Conservation (phyloP, 495 filamentous ascomycete genomes). For the Chaetomidium leptoderma region DNA sequence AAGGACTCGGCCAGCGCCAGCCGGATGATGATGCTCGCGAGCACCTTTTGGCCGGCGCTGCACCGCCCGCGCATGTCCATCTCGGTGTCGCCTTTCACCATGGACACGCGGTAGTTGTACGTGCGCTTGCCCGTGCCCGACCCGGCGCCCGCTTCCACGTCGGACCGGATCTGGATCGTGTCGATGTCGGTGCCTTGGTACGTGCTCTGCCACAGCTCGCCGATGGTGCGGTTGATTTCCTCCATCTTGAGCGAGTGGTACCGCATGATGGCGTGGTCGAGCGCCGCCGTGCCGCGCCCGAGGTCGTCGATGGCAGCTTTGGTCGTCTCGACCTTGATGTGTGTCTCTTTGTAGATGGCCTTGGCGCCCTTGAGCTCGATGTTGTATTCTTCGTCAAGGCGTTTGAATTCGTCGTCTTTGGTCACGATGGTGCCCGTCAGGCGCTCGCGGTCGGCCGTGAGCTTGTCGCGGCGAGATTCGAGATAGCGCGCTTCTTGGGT, state of each 20-base stretch:
- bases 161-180: slow-evolving; percentile 89
- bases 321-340: slow-evolving; percentile 88
- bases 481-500: slow-evolving; percentile 59
- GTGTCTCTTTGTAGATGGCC: slow-evolving; percentile 76
- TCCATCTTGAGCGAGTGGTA: slow-evolving; percentile 97
- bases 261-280: slow-evolving; percentile 95
- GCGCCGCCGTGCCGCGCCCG: slow-evolving; percentile 67
- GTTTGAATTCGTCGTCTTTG: slow-evolving; percentile 72
- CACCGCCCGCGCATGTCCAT: slow-evolving; percentile 99
- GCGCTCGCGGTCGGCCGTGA: slow-evolving; percentile 47
- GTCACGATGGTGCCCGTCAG: slow-evolving; percentile 69
- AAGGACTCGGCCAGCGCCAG: slow-evolving; percentile 96
- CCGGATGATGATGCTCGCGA: slow-evolving; percentile 96
- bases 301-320: slow-evolving; percentile 91
- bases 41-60: slow-evolving; percentile 91
- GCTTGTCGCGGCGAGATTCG: slow-evolving; percentile 56
- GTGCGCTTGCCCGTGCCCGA: slow-evolving; percentile 61
- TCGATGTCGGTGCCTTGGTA: slow-evolving; percentile 98
- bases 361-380: slow-evolving; percentile 81
- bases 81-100: slow-evolving; percentile 94
- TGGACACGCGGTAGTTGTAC: slow-evolving; percentile 97
- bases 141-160: slow-evolving; percentile 57
- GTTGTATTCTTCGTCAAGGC: slow-evolving; percentile 70
- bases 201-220: slow-evolving; percentile 92
- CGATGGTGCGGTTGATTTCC: slow-evolving; percentile 91